Evolutionary conservation across 768 basidiomycete species (phyloP), one percentile per base, ranked within the genome.

Genomic region (Exsudoporus frostii): DNA sequence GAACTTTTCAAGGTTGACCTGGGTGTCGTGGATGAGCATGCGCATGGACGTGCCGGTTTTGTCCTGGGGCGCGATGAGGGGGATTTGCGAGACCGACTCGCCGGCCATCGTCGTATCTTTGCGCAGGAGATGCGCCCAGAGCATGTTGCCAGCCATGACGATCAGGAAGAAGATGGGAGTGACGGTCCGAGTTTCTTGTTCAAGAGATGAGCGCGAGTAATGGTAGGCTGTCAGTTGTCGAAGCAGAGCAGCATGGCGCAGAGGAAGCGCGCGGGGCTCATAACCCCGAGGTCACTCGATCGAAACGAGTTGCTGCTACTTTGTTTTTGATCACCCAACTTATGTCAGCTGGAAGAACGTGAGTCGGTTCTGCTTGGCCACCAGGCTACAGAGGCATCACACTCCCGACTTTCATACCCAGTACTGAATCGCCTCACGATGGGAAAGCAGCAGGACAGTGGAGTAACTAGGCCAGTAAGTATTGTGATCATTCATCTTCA

Each of bases 21-120:
- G 86, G 1, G 86, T 88, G 63, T 90, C 88, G 57, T 89, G 81
- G 20, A 90, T 71, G 13, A 90, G 76, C 58, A 89, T 77, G 37
- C 87, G 80, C 71, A 84, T 84, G 7, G 88, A 86, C 4, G 86
- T 85, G 13, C 79, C 81, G 10, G 79, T 78, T 59, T 79, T 88
- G 70, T 90, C 87, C 27, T 79, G 59, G 5, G 86, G 83, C 11
- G 74, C 73, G 38, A 75, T 56, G 11, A 79, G 76, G 8, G 72
- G 66, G 30, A 57, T 54, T 46, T 58, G 59, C 14, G 58, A 51
- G 30, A 64, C 33, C 32, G 69, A 53, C n/a, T n/a, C n/a, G 14
- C 63, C 50, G 2, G 66, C 45, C 22, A 59, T 57, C 11, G 69
- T 50, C 6, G 42, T 69, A 60, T 77, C 76, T 57, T 77, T 79